phyloP scores from a whole-genome alignment of 164 flowering plant genomes.

The Hamamelis virginiana region DNA sequence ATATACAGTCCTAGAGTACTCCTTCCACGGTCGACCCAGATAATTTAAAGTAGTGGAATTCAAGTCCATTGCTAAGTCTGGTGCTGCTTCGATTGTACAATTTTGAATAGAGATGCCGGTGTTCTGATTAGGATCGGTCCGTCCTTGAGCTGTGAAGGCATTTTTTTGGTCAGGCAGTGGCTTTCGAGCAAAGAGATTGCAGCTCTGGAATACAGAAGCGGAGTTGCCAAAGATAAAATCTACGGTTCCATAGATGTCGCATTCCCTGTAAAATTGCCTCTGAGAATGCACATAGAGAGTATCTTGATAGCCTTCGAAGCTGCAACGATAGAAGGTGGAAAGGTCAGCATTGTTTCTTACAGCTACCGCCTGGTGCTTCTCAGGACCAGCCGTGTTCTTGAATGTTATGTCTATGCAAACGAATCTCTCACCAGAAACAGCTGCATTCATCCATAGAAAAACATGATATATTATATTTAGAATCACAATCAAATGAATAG shows the following conservation, averaged over 20 bases:
- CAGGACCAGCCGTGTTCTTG: not conserved
- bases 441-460: too few species aligned
- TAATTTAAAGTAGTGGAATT: conserved; percentile 21
- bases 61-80: conserved; percentile 30
- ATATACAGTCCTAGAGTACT: conserved; percentile 43
- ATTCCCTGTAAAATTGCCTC: not conserved
- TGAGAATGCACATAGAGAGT: not conserved
- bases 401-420: not conserved
- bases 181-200: not conserved
- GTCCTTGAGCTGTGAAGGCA: conserved; percentile 33
- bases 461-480: too few species aligned
- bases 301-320: not conserved
- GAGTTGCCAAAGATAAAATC: not conserved
- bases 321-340: not conserved
- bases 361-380: not conserved
- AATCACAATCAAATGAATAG: too few species aligned
- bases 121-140: conserved; percentile 32
- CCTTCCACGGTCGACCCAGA: conserved; percentile 55
- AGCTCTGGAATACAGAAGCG: not conserved
- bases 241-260: not conserved
- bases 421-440: not conserved
- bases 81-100: conserved; percentile 28
- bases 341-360: not conserved
- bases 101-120: conserved; percentile 34
- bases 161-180: conserved; percentile 20